phyloP scores from a whole-genome alignment of 192 early-diverging fungal species.

The Gonapodya sp. region DNA sequence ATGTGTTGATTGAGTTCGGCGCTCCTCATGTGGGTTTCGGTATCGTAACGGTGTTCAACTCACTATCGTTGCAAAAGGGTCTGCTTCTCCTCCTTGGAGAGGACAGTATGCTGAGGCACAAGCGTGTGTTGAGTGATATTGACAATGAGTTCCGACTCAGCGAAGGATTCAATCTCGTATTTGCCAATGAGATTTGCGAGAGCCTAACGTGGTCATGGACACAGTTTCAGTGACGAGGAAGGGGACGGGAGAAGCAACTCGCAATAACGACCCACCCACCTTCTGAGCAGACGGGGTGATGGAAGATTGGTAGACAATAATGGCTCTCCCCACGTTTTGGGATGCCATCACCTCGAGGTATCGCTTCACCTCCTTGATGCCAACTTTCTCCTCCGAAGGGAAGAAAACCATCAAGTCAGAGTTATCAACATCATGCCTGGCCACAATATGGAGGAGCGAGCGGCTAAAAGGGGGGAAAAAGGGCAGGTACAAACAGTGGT shows the following conservation, averaged over 20 bases:
- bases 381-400: slow-evolving; percentile 78
- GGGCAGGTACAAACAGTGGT: neutral
- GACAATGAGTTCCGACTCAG: slow-evolving; percentile 85
- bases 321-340: slow-evolving; percentile 69
- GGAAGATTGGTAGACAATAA: slow-evolving; percentile 76
- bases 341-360: slow-evolving; percentile 72
- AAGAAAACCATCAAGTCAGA: slow-evolving; percentile 85
- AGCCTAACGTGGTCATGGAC: slow-evolving; percentile 23
- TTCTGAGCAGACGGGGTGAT: slow-evolving; percentile 81
- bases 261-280: slow-evolving; percentile 38
- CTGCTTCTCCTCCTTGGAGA: slow-evolving; percentile 79
- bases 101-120: slow-evolving; percentile 88
- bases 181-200: slow-evolving; percentile 56
- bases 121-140: slow-evolving; percentile 95
- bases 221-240: neutral
- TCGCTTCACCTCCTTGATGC: slow-evolving; percentile 82
- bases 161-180: slow-evolving; percentile 74
- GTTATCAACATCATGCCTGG: slow-evolving; percentile 69
- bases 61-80: slow-evolving; percentile 85
- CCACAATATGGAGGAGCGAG: slow-evolving; percentile 68
- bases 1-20: neutral
- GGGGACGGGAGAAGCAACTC: neutral
- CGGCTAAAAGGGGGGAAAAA: slow-evolving; percentile 37
- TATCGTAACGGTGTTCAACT: no score
- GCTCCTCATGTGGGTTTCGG: neutral